These are phyloP conservation scores for Amauroascus niger DNA, from an alignment of 2,329 filamentous ascomycete genomes.

Conservation along the genomic window DNA sequence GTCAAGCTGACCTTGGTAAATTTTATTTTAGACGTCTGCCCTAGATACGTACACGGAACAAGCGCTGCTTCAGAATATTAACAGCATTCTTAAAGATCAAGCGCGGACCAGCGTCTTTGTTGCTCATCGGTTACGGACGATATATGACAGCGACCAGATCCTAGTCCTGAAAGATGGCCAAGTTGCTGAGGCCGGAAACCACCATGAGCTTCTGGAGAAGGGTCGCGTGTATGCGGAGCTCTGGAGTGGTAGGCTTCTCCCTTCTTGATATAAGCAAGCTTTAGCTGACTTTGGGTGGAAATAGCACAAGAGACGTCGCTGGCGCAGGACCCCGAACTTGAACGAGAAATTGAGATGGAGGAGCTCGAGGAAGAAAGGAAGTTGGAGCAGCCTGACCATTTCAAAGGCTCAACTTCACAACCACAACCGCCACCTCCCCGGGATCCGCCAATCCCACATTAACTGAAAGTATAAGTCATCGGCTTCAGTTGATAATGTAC, in stretches of 20 bases:
- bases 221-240: slow-evolving; percentile 78
- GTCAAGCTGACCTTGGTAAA: neutral
- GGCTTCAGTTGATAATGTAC: neutral
- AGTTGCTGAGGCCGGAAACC: slow-evolving; percentile 84
- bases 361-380: slow-evolving; percentile 22
- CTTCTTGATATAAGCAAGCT: neutral
- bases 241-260: slow-evolving; percentile 65
- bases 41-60: slow-evolving; percentile 91
- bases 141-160: slow-evolving; percentile 86
- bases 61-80: slow-evolving; percentile 82
- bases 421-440: neutral
- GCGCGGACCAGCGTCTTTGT: slow-evolving; percentile 86
- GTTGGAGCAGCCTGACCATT: neutral
- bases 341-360: slow-evolving; percentile 34
- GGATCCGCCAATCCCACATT: slow-evolving; percentile 8
- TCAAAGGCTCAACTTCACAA: neutral
- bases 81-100: slow-evolving; percentile 82
- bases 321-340: slow-evolving; percentile 31
- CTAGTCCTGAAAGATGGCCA: slow-evolving; percentile 76
- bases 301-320: slow-evolving; percentile 53
- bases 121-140: slow-evolving; percentile 82
- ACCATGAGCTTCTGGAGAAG: slow-evolving; percentile 68
- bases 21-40: slow-evolving; percentile 55
- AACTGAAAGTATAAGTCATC: neutral
- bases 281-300: neutral